Percentiles rank a stretch among this genome's conserved stretches.
Evolutionary conservation across 2,329 filamentous ascomycete genomes (phyloP).

Genomic region (Colletotrichum endophyticum): DNA sequence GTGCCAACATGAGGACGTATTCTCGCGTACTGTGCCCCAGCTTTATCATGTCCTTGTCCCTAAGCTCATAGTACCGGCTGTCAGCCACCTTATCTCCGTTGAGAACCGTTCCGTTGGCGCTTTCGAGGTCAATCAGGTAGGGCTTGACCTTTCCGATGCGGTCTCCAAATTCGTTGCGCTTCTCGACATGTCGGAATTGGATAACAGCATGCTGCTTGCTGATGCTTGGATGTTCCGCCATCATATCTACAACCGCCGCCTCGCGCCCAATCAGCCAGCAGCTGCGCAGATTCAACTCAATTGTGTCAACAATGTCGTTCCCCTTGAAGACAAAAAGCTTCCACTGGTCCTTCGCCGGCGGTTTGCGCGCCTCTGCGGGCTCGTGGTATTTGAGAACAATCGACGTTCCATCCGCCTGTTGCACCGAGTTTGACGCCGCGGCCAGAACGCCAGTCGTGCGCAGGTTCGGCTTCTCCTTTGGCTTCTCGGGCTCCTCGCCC

Average conservation of each 20-base stretch:
- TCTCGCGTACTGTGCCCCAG: constrained; percentile 90
- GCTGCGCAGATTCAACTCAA: constrained; percentile 76
- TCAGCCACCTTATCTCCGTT: constrained; percentile 77
- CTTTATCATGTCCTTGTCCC: constrained; percentile 85
- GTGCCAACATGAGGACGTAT: constrained; percentile 90
- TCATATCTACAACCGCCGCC: constrained; percentile 78
- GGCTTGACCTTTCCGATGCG: constrained; percentile 79
- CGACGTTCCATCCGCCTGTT: constrained; percentile 73
- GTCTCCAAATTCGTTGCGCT: constrained; percentile 86
- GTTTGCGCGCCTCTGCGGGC: constrained; percentile 89
- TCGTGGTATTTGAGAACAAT: constrained; percentile 96
- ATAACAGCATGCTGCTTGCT: constrained; percentile 96
- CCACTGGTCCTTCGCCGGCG: constrained; percentile 79
- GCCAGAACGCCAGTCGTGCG: constrained; percentile 81
- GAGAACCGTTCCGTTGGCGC: constrained; percentile 85
- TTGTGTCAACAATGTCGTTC: constrained; percentile 77
- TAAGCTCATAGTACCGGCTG: constrained; percentile 83
- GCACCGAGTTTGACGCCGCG: constrained; percentile 80
- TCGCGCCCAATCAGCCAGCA: constrained; percentile 94
- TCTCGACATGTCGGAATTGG: constrained; percentile 87
- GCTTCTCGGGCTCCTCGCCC: constrained; percentile 55
- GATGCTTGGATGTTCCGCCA: constrained; percentile 87
- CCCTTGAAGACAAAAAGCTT: constrained; percentile 94
- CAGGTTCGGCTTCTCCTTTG: constrained; percentile 91
- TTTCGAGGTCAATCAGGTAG: constrained; percentile 93